phyloP scores from a whole-genome alignment of 805 yeast species.

The Candida takata region DNA sequence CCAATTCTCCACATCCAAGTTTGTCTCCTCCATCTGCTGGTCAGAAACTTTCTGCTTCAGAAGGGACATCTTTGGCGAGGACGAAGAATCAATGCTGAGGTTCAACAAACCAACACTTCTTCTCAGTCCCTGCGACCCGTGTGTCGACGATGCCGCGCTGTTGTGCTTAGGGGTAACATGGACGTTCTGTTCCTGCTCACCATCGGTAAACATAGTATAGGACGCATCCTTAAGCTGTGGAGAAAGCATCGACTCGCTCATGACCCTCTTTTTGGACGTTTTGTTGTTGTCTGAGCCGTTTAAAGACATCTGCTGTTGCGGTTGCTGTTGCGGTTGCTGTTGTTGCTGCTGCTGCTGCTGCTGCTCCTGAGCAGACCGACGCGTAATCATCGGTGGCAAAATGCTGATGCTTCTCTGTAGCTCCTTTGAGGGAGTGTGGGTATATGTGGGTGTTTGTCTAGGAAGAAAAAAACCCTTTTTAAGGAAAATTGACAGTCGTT shows the following conservation, averaged over 20 bases:
- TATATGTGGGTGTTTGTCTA: too few relatives aligned
- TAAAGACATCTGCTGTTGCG: too few relatives aligned
- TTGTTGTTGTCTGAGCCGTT: neutral
- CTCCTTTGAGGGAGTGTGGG: too few relatives aligned
- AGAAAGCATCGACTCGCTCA: constrained; percentile 21
- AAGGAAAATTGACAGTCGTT: too few relatives aligned
- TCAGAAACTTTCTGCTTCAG: constrained; percentile 15
- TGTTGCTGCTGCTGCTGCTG: too few relatives aligned
- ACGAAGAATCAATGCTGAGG: constrained; percentile 36
- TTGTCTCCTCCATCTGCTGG: constrained; percentile 17
- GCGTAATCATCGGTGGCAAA: constrained; percentile 11
- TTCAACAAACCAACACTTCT: constrained; percentile 49
- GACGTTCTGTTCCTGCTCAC: constrained; percentile 4
- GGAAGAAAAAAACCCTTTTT: too few relatives aligned
- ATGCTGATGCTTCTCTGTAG: too few relatives aligned
- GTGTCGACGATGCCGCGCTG: constrained; percentile 19
- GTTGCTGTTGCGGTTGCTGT: too few relatives aligned
- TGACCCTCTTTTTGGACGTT: constrained; percentile 20
- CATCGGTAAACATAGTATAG: constrained; percentile 9
- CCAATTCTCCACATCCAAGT: constrained; percentile 24
- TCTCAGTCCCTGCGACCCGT: constrained; percentile 31
- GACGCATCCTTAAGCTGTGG: constrained; percentile 20
- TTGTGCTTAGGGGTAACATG: constrained; percentile 20
- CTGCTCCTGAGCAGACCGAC: constrained; percentile 7
- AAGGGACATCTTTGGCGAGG: constrained; percentile 19